phyloP scores from a whole-genome alignment of 768 basidiomycete genomes.

The Leccinellum albellum region DNA sequence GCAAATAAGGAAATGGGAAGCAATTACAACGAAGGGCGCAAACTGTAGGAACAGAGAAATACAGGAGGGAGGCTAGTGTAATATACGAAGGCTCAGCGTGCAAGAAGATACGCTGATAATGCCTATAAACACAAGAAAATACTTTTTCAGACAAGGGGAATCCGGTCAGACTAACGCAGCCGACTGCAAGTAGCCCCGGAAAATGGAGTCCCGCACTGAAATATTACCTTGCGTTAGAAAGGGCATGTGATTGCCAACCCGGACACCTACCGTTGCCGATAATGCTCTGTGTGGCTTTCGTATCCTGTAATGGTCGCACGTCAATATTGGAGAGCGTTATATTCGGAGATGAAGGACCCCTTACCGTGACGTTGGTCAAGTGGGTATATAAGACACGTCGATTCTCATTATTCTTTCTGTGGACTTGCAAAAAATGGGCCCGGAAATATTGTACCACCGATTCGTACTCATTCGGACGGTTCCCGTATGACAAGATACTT shows the following conservation, averaged over 20 bases:
- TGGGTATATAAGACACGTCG: conserved; percentile 79
- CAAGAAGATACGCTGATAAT: background rate
- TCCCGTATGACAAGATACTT: conserved; percentile 79
- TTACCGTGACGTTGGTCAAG: conserved; percentile 75
- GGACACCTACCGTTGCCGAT: conserved; percentile 67
- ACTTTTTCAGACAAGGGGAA: background rate
- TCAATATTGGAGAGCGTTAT: background rate
- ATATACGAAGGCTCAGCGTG: conserved; percentile 2
- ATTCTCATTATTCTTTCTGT: conserved; percentile 74
- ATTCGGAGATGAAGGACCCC: conserved; percentile 15
- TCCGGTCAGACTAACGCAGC: conserved; percentile 57
- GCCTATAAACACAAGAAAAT: conserved; percentile 12
- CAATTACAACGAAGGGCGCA: background rate
- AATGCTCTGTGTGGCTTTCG: conserved; percentile 78
- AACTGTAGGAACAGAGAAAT: background rate
- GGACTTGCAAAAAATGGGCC: conserved; percentile 79
- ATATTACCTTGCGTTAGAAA: conserved; percentile 9
- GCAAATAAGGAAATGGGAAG: conserved; percentile 8
- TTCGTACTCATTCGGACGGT: conserved; percentile 78
- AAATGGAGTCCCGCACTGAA: conserved; percentile 69
- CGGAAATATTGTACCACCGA: conserved; percentile 84
- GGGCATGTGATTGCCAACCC: background rate
- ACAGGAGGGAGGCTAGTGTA: background rate
- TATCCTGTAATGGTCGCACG: conserved; percentile 48
- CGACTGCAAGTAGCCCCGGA: conserved; percentile 70